These are phyloP conservation scores for Cryptococcus jaspeensis DNA, from an alignment of 1,284 basidiomycete species.

Conservation along the genomic window DNA sequence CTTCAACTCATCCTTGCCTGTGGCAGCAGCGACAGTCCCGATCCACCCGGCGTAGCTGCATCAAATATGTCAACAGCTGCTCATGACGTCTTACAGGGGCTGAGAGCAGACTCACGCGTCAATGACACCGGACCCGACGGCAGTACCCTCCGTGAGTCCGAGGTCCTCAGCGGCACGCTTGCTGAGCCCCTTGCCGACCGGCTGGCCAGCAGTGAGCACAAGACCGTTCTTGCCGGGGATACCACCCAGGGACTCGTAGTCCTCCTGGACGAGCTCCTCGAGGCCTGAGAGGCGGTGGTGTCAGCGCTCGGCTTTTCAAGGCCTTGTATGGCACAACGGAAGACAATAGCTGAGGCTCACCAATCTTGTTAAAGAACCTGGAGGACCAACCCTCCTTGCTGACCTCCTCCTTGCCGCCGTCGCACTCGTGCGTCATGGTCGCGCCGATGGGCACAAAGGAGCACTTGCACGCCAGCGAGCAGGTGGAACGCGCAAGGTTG, in stretches of 20 bases:
- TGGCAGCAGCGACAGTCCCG: slow-evolving; percentile 85
- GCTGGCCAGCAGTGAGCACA: slow-evolving; percentile 86
- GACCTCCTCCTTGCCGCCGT: slow-evolving; percentile 43
- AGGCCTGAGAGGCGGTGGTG: slow-evolving; percentile 30
- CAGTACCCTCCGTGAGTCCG: slow-evolving; percentile 81
- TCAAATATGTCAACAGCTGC: not conserved
- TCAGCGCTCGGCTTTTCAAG: not conserved
- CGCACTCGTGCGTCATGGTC: slow-evolving; percentile 44
- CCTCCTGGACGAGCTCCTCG: slow-evolving; percentile 54
- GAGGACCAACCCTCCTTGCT: slow-evolving; percentile 72
- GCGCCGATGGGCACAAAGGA: slow-evolving; percentile 78
- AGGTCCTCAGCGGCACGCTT: slow-evolving; percentile 77
- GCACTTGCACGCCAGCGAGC: slow-evolving; percentile 96
- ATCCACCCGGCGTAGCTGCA: slow-evolving; percentile 94
- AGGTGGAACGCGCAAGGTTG: slow-evolving; percentile 76
- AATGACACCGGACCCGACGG: slow-evolving; percentile 91
- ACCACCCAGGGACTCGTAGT: slow-evolving; percentile 77
- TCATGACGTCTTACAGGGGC: not conserved
- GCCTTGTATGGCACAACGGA: not conserved
- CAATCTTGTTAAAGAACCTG: slow-evolving; percentile 83
- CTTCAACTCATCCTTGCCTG: slow-evolving; percentile 54
- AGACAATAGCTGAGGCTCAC: slow-evolving; percentile 40
- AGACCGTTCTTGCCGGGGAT: slow-evolving; percentile 59
- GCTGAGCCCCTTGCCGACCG: slow-evolving; percentile 81
- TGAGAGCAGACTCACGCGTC: slow-evolving; percentile 68